Conservation (phyloP, 1,139 yeast species). For the Geotrichum histeridarum region DNA sequence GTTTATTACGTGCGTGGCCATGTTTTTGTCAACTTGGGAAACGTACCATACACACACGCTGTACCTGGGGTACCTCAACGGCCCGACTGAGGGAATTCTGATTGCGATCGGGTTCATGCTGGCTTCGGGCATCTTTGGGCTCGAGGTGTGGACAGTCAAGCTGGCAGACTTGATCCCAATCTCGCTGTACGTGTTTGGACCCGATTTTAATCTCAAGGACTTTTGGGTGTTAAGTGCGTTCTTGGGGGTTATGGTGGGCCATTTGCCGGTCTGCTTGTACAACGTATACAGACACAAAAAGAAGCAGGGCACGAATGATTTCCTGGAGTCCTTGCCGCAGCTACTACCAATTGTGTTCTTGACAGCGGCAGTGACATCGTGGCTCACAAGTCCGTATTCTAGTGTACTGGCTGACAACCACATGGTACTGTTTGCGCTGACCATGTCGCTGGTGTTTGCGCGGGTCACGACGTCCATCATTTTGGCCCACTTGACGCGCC, state of each 20-base stretch:
- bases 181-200: conserved; percentile 25
- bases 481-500: conserved; percentile 66
- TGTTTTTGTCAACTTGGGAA: conserved; percentile 76
- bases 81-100: conserved; percentile 77
- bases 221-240: conserved; percentile 40
- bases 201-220: conserved; percentile 36
- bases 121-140: conserved; percentile 57
- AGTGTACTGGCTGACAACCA: conserved; percentile 41
- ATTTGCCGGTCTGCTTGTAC: conserved; percentile 45
- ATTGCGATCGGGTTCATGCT: conserved; percentile 53
- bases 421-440: conserved; percentile 52
- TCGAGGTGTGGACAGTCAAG: conserved; percentile 49
- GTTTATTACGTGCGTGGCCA: conserved; percentile 62
- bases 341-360: conserved; percentile 35
- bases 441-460: conserved; percentile 67
- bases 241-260: conserved; percentile 50
- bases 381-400: conserved; percentile 40
- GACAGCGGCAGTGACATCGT: conserved; percentile 31
- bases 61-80: conserved; percentile 62
- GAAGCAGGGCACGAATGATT: conserved; percentile 42
- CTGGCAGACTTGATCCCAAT: conserved; percentile 14
- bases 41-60: conserved; percentile 71
- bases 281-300: conserved; percentile 54
- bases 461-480: conserved; percentile 53
- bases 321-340: conserved; percentile 40